Conservation (phyloP, 192 early-diverging fungal genomes). For the Linnemannia exigua region DNA sequence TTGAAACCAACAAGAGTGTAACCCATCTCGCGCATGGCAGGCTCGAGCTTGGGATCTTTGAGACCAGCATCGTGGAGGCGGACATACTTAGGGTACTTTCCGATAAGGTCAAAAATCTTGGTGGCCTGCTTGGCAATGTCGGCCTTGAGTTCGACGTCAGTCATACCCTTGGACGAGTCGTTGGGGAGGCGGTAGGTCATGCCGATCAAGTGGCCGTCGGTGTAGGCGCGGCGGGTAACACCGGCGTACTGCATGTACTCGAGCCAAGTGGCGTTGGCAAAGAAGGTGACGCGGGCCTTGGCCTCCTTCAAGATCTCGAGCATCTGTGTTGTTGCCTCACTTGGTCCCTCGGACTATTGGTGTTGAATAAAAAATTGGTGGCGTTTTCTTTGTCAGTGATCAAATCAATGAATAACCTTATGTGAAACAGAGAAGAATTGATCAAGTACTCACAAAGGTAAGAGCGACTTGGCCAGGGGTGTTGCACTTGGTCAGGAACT, state of each 20-base stretch:
- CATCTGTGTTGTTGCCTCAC: conserved; percentile 68
- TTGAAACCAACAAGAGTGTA: conserved; percentile 65
- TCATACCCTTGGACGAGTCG: conserved; percentile 58
- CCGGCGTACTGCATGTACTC: conserved; percentile 68
- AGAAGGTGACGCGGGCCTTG: conserved; percentile 67
- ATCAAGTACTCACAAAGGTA: conserved; percentile 55
- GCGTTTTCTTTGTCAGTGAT: neutral
- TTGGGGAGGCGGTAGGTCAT: conserved; percentile 69
- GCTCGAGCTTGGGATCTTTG: conserved; percentile 59
- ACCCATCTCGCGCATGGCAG: conserved; percentile 58
- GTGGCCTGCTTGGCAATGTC: conserved; percentile 62
- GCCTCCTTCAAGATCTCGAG: conserved; percentile 62
- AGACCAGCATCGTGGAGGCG: conserved; percentile 60
- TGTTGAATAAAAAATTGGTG: neutral
- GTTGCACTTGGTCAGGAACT: conserved; percentile 63
- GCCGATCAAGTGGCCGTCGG: conserved; percentile 67
- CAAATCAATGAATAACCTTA: neutral
- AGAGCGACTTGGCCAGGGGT: conserved; percentile 62
- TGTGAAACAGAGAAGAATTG: neutral
- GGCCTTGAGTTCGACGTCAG: conserved; percentile 56
- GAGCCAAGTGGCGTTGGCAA: conserved; percentile 67
- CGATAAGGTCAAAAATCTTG: conserved; percentile 61
- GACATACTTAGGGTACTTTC: conserved; percentile 65
- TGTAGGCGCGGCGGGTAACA: conserved; percentile 66
- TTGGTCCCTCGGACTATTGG: conserved; percentile 65